A percentile compares a stretch with the other conserved stretches of the same genome.
phyloP scores from a whole-genome alignment of 2,329 filamentous ascomycete species.

The Cryphonectria parasitica region DNA sequence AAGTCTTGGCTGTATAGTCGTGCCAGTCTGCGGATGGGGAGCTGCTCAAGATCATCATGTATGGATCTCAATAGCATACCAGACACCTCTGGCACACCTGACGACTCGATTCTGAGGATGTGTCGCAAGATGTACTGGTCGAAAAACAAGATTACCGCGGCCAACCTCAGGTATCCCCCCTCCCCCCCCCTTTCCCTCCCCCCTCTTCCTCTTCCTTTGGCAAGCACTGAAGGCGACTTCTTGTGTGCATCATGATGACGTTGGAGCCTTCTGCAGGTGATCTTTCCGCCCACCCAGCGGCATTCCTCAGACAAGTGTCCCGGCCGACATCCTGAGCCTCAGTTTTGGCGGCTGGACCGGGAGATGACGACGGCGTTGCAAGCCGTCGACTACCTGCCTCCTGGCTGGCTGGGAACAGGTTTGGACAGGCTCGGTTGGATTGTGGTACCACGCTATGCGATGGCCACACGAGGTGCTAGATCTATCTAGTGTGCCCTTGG shows the following conservation, averaged over 20 bases:
- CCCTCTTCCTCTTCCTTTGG: neutral
- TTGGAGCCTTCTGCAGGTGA: neutral
- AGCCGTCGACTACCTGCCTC: neutral
- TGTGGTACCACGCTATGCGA: neutral
- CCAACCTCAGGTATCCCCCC: neutral
- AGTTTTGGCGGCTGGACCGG: neutral
- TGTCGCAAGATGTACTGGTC: neutral
- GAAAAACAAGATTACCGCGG: neutral
- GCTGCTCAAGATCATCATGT: neutral
- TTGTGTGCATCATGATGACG: neutral
- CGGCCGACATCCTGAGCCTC: neutral
- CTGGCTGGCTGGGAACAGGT: neutral
- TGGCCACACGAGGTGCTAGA: neutral
- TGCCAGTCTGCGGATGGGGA: neutral
- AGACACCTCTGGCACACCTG: neutral
- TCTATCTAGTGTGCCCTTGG: neutral
- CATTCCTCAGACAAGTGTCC: neutral
- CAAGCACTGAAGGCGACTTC: neutral
- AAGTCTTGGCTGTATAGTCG: neutral
- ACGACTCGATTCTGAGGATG: neutral
- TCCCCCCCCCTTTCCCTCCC: no score
- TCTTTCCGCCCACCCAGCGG: neutral
- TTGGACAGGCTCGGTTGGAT: neutral
- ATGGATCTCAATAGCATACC: neutral
- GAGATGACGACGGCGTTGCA: neutral